Conservation (phyloP, 148 eudicot genomes). For the Talinum fruticosum region DNA sequence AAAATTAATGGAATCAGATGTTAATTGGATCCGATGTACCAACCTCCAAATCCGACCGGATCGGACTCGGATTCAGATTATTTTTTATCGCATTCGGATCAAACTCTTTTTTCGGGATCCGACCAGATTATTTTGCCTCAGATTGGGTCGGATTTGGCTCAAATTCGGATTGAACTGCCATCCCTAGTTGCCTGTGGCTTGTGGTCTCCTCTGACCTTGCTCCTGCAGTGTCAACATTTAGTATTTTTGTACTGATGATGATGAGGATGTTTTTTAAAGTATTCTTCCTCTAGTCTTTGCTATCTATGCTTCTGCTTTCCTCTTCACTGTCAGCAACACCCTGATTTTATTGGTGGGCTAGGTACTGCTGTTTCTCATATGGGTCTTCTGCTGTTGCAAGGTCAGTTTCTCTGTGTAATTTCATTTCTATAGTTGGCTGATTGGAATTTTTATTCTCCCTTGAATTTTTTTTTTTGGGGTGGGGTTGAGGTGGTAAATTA, state of each 20-base stretch:
- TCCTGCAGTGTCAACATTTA: not conserved
- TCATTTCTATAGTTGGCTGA: not conserved
- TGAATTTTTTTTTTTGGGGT: not conserved
- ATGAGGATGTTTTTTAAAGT: not conserved
- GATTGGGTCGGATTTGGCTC: too few relatives aligned
- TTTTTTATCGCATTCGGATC: too few relatives aligned
- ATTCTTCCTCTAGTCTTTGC: not conserved
- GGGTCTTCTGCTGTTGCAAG: slow-evolving; percentile 93
- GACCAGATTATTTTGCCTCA: too few relatives aligned
- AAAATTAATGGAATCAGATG: too few relatives aligned
- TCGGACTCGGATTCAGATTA: too few relatives aligned
- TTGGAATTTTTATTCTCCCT: not conserved
- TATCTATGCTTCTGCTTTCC: slow-evolving; percentile 10
- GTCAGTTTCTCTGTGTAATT: slow-evolving; percentile 31
- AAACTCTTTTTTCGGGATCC: too few relatives aligned
- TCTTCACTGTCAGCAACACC: not conserved
- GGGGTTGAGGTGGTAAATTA: not conserved
- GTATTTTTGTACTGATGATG: not conserved
- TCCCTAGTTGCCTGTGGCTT: not conserved
- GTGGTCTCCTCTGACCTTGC: not conserved
- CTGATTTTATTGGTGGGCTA: slow-evolving; percentile 33
- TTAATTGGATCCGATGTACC: too few relatives aligned
- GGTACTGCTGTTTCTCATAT: slow-evolving; percentile 72
- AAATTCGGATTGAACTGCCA: too few relatives aligned
- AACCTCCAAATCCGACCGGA: too few relatives aligned